These are phyloP conservation scores for Trifolium subterraneum DNA, from an alignment of 306 rosid species.

Conservation along the genomic window DNA sequence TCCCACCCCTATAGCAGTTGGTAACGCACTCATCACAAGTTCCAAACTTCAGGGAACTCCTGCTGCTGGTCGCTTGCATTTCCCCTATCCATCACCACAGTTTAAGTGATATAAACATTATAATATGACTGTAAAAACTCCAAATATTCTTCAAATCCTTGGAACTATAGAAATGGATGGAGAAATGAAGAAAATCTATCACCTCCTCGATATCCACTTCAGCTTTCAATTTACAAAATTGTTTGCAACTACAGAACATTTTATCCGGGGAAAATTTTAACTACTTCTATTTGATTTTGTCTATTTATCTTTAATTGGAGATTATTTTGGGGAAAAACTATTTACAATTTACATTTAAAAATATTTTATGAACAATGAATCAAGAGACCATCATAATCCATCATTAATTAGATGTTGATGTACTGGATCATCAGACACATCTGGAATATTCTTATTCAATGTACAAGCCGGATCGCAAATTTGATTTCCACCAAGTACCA, in stretches of 20 bases:
- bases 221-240: background rate
- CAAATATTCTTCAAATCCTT: background rate
- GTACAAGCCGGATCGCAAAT: slow-evolving; percentile 1
- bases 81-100: background rate
- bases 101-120: background rate
- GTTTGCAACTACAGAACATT: background rate
- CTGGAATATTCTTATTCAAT: slow-evolving; percentile 32
- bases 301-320: slow-evolving; percentile 20
- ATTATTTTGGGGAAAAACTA: background rate
- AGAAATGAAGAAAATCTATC: background rate
- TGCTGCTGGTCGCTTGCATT: background rate
- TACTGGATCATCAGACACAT: slow-evolving; percentile 23
- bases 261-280: background rate
- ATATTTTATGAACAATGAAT: slow-evolving; percentile 17
- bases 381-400: slow-evolving; percentile 21
- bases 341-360: slow-evolving; percentile 38
- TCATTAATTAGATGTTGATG: background rate
- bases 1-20: too few relatives aligned
- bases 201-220: background rate
- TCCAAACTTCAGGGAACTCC: too few relatives aligned
- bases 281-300: background rate
- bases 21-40: too few relatives aligned
- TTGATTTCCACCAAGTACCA: slow-evolving; percentile 35
- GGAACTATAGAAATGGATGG: background rate
- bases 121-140: background rate